Base-by-base conservation (phyloP, 1,284 basidiomycete genomes). In the Rhodotorula glutinis region DNA sequence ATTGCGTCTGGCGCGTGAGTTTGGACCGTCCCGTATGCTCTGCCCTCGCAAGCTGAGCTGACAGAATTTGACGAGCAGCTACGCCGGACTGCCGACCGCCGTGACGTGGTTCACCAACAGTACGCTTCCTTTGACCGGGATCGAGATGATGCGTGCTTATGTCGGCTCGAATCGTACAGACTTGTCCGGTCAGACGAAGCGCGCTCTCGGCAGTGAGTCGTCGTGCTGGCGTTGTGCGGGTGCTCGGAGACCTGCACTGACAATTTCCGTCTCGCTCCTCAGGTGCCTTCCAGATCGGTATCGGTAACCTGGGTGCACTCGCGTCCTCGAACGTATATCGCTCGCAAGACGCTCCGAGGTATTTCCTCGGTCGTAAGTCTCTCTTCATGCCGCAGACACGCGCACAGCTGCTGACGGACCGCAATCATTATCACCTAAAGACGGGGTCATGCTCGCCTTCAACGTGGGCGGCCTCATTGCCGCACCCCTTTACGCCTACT, bases 401-500 rank as follows among this genome's bases (percentile, higher is more conserved):
- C 13, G 25, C n/a, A 25, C 14, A 14, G 13, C 14, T 1, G 25
- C 43, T 23, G 40, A 23, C 29, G 3, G 49, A 27, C 44, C 23
- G 13, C 29, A 33, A 7, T 38, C 33, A 11, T n/a, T n/a, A n/a
- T n/a, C 33, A 38, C 33, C 21, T 64, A 52, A 65, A 88, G 87
- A 88, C 74, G 85, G 79, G 3, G 66, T 87, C n/a, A 85, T 86
- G 75, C 76, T 89, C 43, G 87, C 86, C 82, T 86, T 88, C 66
- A 81, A 87, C 38, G 83, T 82, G 4, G 83, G 88, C 52, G 87
- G 88, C 0, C 79, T 87, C 71, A 80, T 87, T 46, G 74, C 75
- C 53, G 74, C 85, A 0, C 83, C 85, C 0, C 75, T 83, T 25
- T 80, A 83, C 27, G 82, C 85, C 0, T 58, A 84, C 11, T 64